Evolutionary conservation across 164 flowering plant species (phyloP), one percentile per base, ranked within the genome.

Genomic region (Magnolia kwangsiensis): DNA sequence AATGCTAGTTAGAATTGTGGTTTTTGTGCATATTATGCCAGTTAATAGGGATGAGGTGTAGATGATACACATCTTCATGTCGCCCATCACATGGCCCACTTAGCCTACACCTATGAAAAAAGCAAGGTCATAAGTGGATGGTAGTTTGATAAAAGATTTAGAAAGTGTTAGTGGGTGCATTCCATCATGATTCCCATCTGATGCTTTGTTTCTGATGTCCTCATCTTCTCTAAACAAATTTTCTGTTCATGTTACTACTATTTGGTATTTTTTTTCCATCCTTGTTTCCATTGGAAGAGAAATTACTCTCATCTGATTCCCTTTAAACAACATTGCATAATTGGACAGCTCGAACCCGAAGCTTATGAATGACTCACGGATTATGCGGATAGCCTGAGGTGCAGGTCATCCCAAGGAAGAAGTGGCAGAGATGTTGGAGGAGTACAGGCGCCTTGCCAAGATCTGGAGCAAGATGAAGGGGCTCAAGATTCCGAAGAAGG

Each of bases 391-490:
- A 81, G 99, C 98, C 27, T 81, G 99, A 72, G 99, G 98, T 27
- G 84, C 96, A 6, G 99, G 99, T 29, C 93, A 93, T 6, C 88
- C 78, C 0, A 63, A 89, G 2, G 79, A 81, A 66, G 97, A 96
- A 65, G 97, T 96, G 8, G 85, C 87, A 91, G 99, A 94, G 24
- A 94, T 96, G 98, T 66, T 94, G 74, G 99, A 96, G 82, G 99
- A 96, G 84, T 96, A 92, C 84, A 96, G 92, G 82, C 87, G 98
- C 9, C 93, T 96, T 50, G 98, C 98, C 50, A 94, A 94, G 87
- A 82, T 92, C 23, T 96, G 98, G 95, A 86, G 96, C 87, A 94
- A 91, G 85, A 96, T 92, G 99, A 96, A 96, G 82, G 98, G 99
- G 16, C 90, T 96, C 29, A 94, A 96, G 87, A 92, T 94, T 37